A percentile compares a stretch with the other conserved stretches of the same genome.
Evolutionary conservation across 108 stramenopile species (phyloP).

Genomic region (Epipyxis sp.): DNA sequence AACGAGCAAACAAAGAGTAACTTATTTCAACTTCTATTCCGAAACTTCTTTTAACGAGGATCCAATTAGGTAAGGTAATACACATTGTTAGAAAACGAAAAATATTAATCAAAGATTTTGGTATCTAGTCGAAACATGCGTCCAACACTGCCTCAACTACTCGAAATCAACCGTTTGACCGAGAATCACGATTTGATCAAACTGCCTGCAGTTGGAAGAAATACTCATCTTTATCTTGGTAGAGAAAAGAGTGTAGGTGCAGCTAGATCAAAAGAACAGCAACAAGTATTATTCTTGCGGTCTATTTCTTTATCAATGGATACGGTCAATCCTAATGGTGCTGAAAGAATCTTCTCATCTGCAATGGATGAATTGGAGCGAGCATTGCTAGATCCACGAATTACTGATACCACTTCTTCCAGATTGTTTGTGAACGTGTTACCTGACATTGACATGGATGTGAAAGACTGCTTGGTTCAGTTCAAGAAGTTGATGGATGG

Average conservation of each 20-base stretch:
- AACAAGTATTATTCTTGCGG: constrained; percentile 5
- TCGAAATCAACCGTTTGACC: constrained; percentile 75
- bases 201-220: constrained; percentile 77
- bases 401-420: constrained; percentile 75
- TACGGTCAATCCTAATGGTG: constrained; percentile 54
- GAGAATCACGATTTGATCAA: constrained; percentile 79
- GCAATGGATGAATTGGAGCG: constrained; percentile 93
- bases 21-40: neutral
- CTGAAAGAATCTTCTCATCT: constrained; percentile 68
- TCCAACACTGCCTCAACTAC: constrained; percentile 87
- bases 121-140: constrained; percentile 89
- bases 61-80: too few relatives aligned
- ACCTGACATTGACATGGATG: constrained; percentile 63
- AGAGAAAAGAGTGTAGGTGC: neutral
- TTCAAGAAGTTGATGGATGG: constrained; percentile 67
- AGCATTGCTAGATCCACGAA: constrained; percentile 81
- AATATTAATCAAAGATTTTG: constrained; percentile 82
- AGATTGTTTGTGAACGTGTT: constrained; percentile 89
- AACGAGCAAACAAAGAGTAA: too few relatives aligned
- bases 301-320: neutral
- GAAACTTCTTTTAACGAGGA: neutral
- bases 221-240: constrained; percentile 51
- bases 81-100: too few relatives aligned
- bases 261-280: neutral
- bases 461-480: constrained; percentile 62